Conservation (phyloP, 192 early-diverging fungal genomes). For the Dissophora globulifera region DNA sequence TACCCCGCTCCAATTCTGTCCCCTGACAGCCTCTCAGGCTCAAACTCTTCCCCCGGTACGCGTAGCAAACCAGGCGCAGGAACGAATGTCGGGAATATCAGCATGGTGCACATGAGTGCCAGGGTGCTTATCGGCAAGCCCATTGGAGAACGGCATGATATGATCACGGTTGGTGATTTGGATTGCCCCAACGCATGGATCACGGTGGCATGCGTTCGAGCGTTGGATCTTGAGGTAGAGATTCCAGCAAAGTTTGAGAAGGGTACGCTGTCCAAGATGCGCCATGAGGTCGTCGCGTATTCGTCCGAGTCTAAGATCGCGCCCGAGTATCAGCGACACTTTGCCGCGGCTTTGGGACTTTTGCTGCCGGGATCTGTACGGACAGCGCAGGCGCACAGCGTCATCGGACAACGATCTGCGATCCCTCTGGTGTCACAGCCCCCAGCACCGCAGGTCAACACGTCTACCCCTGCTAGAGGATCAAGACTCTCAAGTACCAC, state of each 20-base stretch:
- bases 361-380: slow-evolving; percentile 5
- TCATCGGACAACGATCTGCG: slow-evolving; percentile 1
- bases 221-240: slow-evolving; percentile 24
- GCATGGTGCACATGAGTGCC: slow-evolving; percentile 36
- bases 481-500: slow-evolving; percentile 24
- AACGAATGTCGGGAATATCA: slow-evolving; percentile 5
- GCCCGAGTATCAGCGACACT: slow-evolving; percentile 22
- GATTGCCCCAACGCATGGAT: slow-evolving; percentile 56
- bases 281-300: slow-evolving; percentile 35
- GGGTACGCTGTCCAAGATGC: slow-evolving; percentile 39
- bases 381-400: not conserved
- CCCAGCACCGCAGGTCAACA: not conserved
- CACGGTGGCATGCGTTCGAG: slow-evolving; percentile 34
- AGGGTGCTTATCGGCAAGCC: slow-evolving; percentile 54
- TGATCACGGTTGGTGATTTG: slow-evolving; percentile 52
- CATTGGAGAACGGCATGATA: slow-evolving; percentile 52
- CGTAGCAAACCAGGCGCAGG: not conserved
- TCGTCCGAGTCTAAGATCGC: slow-evolving; percentile 25
- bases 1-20: slow-evolving; percentile 11
- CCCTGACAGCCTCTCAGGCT: not conserved
- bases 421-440: not conserved
- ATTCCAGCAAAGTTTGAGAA: slow-evolving; percentile 50
- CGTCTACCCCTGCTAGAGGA: slow-evolving; percentile 2
- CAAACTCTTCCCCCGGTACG: slow-evolving; percentile 1
- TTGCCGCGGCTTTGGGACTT: slow-evolving; percentile 33